phyloP scores from a whole-genome alignment of 257 asterid genomes.

The Fraxinus excelsior region DNA sequence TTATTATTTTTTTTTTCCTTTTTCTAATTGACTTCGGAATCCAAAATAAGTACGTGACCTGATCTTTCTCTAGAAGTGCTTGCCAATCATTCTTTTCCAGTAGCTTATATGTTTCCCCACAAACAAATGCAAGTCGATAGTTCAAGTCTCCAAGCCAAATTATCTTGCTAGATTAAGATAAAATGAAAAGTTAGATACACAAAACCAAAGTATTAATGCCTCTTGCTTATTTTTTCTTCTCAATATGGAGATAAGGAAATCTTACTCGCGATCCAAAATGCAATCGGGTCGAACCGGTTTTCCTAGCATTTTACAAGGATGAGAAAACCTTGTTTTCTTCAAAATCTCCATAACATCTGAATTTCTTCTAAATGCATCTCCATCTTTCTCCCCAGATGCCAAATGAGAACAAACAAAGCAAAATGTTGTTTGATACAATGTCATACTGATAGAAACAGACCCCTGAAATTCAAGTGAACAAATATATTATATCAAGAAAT shows the following conservation, averaged over 20 bases:
- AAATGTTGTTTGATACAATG: constrained; percentile 43
- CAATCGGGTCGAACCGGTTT: constrained; percentile 35
- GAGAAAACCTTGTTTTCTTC: constrained; percentile 60
- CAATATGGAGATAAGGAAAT: neutral
- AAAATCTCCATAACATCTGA: constrained; percentile 65
- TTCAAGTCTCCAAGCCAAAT: constrained; percentile 92
- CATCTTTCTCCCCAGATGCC: constrained; percentile 80
- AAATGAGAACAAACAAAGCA: constrained; percentile 91
- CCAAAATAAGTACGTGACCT: constrained; percentile 40
- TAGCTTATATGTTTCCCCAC: constrained; percentile 47
- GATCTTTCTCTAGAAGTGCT: constrained; percentile 68
- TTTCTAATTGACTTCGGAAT: neutral
- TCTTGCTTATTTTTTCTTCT: neutral
- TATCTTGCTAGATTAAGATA: constrained; percentile 50
- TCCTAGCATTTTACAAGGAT: constrained; percentile 25
- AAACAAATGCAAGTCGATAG: constrained; percentile 62
- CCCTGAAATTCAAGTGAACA: constrained; percentile 41
- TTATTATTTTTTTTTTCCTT: too few species aligned
- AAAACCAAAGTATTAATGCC: neutral
- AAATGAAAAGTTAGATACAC: neutral
- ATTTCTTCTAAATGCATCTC: constrained; percentile 61
- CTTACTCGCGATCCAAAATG: constrained; percentile 76
- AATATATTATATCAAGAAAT: neutral
- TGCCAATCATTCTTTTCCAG: constrained; percentile 69
- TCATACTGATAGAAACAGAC: constrained; percentile 77